Evolutionary conservation across 2,329 filamentous ascomycete genomes (phyloP).

Genomic region (Aureobasidium sp.): DNA sequence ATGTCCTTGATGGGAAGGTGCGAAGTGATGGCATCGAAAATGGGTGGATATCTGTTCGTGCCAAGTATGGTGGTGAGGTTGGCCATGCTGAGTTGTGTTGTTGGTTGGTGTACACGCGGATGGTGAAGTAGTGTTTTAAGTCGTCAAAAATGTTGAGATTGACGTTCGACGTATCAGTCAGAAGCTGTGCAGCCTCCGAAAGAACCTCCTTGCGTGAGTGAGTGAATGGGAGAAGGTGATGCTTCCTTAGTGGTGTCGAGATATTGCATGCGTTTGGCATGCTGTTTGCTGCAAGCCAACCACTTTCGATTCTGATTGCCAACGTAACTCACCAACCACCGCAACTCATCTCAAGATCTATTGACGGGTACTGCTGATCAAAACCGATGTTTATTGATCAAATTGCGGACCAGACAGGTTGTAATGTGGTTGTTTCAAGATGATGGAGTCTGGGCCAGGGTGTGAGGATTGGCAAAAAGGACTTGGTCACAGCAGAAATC

Average conservation of each 20-base stretch:
- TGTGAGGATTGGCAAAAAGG: neutral
- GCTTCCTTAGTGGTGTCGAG: no score
- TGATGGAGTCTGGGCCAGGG: neutral
- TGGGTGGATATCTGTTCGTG: neutral
- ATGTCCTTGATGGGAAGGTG: neutral
- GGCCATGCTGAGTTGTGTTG: neutral
- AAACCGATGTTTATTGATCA: no score
- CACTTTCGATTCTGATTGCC: accelerated
- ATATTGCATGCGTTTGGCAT: neutral
- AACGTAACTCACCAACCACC: neutral
- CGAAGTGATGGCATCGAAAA: neutral
- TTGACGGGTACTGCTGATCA: no score
- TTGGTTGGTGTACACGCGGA: neutral
- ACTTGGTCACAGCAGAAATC: neutral
- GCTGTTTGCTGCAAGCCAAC: neutral
- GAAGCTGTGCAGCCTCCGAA: neutral
- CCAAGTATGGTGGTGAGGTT: neutral
- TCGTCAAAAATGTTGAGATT: neutral
- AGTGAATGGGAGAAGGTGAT: no score
- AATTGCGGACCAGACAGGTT: no score
- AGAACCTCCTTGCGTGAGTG: neutral
- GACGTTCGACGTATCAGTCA: neutral
- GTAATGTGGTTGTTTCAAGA: neutral
- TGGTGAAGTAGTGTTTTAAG: neutral
- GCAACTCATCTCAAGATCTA: no score